These are phyloP conservation scores for Afroboletus lepidellus DNA, from an alignment of 1,284 basidiomycete genomes.

Conservation along the genomic window DNA sequence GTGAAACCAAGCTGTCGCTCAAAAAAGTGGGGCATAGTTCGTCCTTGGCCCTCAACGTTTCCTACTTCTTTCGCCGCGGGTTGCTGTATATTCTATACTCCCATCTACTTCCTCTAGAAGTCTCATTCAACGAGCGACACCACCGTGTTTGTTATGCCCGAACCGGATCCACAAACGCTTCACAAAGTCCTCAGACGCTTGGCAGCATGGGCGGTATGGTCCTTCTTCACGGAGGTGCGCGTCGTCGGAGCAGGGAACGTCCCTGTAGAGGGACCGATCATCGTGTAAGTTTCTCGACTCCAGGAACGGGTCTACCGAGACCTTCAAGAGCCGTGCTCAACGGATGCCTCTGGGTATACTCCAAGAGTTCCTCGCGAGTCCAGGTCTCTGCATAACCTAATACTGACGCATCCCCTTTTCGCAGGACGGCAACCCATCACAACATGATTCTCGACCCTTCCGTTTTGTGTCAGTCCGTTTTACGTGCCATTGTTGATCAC, in stretches of 20 bases:
- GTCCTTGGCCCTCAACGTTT: background rate
- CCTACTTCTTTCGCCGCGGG: background rate
- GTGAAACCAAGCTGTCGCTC: background rate
- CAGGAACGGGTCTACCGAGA: background rate
- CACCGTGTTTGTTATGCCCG: constrained; percentile 15
- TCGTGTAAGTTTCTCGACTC: constrained; percentile 64
- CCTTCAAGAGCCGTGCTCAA: constrained; percentile 4
- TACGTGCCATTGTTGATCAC: constrained; percentile 11
- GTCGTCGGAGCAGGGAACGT: constrained; percentile 86
- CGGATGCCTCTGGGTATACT: background rate
- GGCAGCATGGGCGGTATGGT: constrained; percentile 71
- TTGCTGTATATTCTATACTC: constrained; percentile 9
- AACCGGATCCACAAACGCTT: constrained; percentile 42
- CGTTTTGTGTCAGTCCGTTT: constrained; percentile 62
- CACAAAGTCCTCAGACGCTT: constrained; percentile 68
- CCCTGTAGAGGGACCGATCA: constrained; percentile 78
- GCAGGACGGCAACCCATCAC: constrained; percentile 82
- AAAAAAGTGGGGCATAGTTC: background rate
- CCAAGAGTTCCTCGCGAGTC: constrained; percentile 1
- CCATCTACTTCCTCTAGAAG: constrained; percentile 3
- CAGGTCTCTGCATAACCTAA: background rate
- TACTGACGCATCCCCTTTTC: constrained; percentile 16
- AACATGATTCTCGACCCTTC: constrained; percentile 92
- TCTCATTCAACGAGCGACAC: constrained; percentile 6
- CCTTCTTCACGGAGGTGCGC: constrained; percentile 85